Conservation (phyloP, 2,329 filamentous ascomycete species). For the Lachnum nothofagi region DNA sequence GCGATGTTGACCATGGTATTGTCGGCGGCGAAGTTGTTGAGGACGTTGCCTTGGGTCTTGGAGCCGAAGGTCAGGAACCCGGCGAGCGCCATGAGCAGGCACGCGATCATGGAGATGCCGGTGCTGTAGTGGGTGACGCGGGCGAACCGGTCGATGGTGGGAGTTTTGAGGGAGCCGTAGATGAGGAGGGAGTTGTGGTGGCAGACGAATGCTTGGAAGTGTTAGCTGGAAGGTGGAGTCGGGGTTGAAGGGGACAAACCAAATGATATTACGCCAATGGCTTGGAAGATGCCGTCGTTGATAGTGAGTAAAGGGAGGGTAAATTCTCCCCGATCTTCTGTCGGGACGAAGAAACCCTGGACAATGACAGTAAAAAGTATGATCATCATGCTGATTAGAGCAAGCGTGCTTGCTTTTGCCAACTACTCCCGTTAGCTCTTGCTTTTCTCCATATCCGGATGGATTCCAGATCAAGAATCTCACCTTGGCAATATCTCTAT, state of each 20-base stretch:
- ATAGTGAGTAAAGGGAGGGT: conserved; percentile 67
- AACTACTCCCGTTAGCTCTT: conserved; percentile 50
- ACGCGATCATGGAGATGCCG: conserved; percentile 83
- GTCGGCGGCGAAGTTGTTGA: conserved; percentile 92
- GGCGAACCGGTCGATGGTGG: conserved; percentile 91
- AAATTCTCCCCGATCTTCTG: conserved; percentile 67
- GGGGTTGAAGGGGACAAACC: conserved; percentile 48
- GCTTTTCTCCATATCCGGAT: no score
- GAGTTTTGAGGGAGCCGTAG: conserved; percentile 89
- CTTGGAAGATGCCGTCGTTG: conserved; percentile 86
- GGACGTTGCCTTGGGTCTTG: conserved; percentile 85
- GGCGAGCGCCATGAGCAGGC: conserved; percentile 77
- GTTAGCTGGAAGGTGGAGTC: conserved; percentile 25
- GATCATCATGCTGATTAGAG: conserved; percentile 84
- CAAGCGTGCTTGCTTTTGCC: conserved; percentile 90
- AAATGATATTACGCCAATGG: conserved; percentile 96
- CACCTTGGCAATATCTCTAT: conserved; percentile 95
- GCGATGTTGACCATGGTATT: conserved; percentile 94
- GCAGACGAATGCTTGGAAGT: conserved; percentile 56
- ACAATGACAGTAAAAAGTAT: conserved; percentile 85
- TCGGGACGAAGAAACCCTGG: conserved; percentile 71
- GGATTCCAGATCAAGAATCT: conserved; percentile 24
- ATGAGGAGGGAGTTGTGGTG: conserved; percentile 97
- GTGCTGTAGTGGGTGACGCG: conserved; percentile 93
- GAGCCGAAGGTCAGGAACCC: conserved; percentile 93